Evolutionary conservation across 2,329 filamentous ascomycete species (phyloP).

Genomic region (Neophaeococcomyces mojaviensis): DNA sequence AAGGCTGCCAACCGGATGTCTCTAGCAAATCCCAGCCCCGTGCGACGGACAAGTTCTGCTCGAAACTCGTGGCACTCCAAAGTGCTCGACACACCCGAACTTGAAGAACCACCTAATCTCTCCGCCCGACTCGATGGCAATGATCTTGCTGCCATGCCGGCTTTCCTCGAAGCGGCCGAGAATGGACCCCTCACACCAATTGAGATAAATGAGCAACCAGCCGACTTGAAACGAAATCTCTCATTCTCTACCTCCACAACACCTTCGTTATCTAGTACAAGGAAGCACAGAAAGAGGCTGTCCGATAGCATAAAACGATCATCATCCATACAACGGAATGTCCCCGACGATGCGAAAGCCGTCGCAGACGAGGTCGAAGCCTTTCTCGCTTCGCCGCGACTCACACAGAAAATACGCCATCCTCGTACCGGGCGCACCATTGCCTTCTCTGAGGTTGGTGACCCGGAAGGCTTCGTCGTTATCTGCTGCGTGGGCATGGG

Average conservation of each 20-base stretch:
- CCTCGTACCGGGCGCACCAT: constrained; percentile 80
- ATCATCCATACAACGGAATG: not conserved
- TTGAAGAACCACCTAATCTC: constrained; percentile 13
- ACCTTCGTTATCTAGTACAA: not conserved
- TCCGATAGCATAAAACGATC: constrained; percentile 8
- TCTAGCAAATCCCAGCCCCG: constrained; percentile 13
- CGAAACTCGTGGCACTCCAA: constrained; percentile 18
- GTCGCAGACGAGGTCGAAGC: constrained; percentile 80
- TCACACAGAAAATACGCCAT: constrained; percentile 82
- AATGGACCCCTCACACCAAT: constrained; percentile 8
- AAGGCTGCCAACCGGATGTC: constrained; percentile 18
- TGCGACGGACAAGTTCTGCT: constrained; percentile 14
- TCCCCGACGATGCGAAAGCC: constrained; percentile 64
- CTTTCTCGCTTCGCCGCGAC: constrained; percentile 72
- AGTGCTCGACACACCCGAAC: constrained; percentile 16
- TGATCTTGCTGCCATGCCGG: constrained; percentile 18
- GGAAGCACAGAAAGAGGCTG: constrained; percentile 5
- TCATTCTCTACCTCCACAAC: constrained; percentile 1
- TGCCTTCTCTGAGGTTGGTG: constrained; percentile 93
- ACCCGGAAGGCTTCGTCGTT: constrained; percentile 81
- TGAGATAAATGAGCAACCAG: constrained; percentile 9
- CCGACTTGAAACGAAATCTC: constrained; percentile 5
- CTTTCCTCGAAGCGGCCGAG: constrained; percentile 8
- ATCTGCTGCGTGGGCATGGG: constrained; percentile 99
- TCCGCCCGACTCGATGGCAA: constrained; percentile 13